Conservation (phyloP, 2,329 filamentous ascomycete species). For the Neonectria punicea region DNA sequence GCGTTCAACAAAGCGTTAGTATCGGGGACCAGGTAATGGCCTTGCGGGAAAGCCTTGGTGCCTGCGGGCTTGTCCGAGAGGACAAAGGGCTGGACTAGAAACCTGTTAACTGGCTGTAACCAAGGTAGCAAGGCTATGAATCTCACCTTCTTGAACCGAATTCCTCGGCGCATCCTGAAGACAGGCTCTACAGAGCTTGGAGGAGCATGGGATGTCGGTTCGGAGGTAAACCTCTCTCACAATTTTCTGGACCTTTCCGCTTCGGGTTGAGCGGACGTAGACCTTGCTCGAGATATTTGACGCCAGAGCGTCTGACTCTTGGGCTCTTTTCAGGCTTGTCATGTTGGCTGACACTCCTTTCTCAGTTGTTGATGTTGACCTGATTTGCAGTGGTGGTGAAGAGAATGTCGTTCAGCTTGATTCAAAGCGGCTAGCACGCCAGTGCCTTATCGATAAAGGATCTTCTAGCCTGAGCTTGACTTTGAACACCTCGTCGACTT, state of each 20-base stretch:
- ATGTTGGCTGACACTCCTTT: constrained; percentile 52
- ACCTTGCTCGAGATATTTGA: constrained; percentile 93
- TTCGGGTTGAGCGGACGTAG: constrained; percentile 93
- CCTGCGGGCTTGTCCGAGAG: constrained; percentile 89
- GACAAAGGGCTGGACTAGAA: constrained; percentile 79
- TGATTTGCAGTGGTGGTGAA: constrained; percentile 33
- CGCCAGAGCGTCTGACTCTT: constrained; percentile 63
- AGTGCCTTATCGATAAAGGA: constrained; percentile 47
- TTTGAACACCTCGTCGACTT: neutral
- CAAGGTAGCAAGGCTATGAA: no score
- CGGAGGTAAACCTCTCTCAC: constrained; percentile 95
- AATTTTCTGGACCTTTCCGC: constrained; percentile 98
- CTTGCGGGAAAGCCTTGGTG: constrained; percentile 82
- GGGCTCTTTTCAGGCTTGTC: constrained; percentile 72
- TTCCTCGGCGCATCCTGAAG: constrained; percentile 79
- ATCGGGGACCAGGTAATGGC: constrained; percentile 94
- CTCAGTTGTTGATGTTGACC: constrained; percentile 10
- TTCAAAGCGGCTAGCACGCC: constrained; percentile 41
- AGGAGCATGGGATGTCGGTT: constrained; percentile 97
- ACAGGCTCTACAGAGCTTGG: constrained; percentile 84
- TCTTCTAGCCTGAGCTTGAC: neutral
- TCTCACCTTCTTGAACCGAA: constrained; percentile 78
- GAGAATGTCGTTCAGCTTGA: constrained; percentile 33
- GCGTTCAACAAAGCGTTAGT: constrained; percentile 95
- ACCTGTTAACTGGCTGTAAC: constrained; percentile 16